phyloP scores from a whole-genome alignment of 2,329 filamentous ascomycete genomes.

The Aaosphaeria pasadenensis region DNA sequence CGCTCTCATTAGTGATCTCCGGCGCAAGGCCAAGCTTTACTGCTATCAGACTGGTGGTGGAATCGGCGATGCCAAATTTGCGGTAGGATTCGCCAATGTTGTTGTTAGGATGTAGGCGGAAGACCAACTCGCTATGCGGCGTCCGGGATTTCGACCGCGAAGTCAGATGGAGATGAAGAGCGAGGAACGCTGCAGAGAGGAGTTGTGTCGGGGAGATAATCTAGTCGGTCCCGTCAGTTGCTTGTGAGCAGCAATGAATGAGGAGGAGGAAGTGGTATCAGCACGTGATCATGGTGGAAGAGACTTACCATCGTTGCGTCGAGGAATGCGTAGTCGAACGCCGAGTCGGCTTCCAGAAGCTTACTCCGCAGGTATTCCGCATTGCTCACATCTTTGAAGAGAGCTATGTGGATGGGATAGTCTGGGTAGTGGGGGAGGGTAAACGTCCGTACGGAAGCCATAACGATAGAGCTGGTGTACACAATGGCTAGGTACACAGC shows the following conservation, averaged over 20 bases:
- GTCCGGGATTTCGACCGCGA: conserved; percentile 72
- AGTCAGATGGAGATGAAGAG: conserved; percentile 64
- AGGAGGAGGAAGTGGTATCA: background rate
- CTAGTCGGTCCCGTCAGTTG: conserved; percentile 36
- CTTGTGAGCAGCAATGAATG: conserved; percentile 1
- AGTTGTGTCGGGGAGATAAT: conserved; percentile 71
- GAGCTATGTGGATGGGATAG: conserved; percentile 67
- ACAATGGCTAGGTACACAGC: background rate
- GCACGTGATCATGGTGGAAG: background rate
- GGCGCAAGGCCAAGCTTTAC: conserved; percentile 65
- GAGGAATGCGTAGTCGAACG: conserved; percentile 91
- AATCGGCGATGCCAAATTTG: conserved; percentile 74
- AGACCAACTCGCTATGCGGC: conserved; percentile 85
- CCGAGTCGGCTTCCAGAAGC: conserved; percentile 76
- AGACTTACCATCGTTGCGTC: conserved; percentile 71
- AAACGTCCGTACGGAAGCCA: conserved; percentile 62
- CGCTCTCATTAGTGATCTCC: conserved; percentile 19
- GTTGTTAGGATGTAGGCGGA: conserved; percentile 74
- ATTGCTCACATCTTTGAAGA: conserved; percentile 78
- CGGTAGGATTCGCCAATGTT: conserved; percentile 93
- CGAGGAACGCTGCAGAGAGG: conserved; percentile 72
- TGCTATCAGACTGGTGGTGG: conserved; percentile 70
- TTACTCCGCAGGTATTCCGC: conserved; percentile 75
- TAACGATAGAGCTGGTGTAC: conserved; percentile 17
- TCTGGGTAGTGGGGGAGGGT: conserved; percentile 72